These are phyloP conservation scores for Spatholobus suberectus DNA, from an alignment of 306 rosid species.

Conservation along the genomic window DNA sequence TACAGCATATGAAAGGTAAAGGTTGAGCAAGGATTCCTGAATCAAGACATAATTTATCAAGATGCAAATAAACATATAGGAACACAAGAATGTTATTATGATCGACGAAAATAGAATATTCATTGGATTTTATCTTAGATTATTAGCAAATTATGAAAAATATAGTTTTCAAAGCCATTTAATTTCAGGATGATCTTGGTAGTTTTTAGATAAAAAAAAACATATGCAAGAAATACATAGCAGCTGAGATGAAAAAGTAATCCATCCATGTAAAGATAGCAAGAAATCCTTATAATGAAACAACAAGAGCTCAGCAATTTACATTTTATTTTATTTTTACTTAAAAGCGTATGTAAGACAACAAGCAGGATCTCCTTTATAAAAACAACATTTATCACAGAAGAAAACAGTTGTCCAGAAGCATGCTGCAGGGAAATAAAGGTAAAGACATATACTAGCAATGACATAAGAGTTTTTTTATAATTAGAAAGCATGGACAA, in stretches of 20 bases:
- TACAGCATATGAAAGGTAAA: slow-evolving; percentile 18
- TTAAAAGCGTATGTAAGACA: slow-evolving; percentile 4
- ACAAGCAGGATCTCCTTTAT: slow-evolving; percentile 21
- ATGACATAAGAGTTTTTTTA: not conserved
- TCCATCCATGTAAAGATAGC: not conserved
- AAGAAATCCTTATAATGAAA: slow-evolving; percentile 17
- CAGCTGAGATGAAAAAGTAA: slow-evolving; percentile 10
- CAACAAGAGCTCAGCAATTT: not conserved
- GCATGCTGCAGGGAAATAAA: slow-evolving; percentile 19
- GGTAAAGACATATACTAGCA: not conserved
- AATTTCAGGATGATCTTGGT: not conserved
- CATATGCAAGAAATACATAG: slow-evolving; percentile 25
- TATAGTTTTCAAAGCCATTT: not conserved
- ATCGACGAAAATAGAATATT: not conserved
- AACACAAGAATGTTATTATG: not conserved
- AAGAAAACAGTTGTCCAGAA: not conserved
- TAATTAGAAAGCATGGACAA: slow-evolving; percentile 20
- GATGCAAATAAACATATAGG: slow-evolving; percentile 12
- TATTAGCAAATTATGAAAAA: slow-evolving; percentile 15
- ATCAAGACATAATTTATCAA: slow-evolving; percentile 27
- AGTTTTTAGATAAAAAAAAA: not conserved
- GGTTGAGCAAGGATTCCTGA: slow-evolving; percentile 6
- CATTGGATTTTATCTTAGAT: not conserved
- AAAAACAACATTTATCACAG: slow-evolving; percentile 16
- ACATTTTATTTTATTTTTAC: not conserved